These are phyloP conservation scores for Peribolospora baueri DNA, from an alignment of 768 basidiomycete species.

Conservation along the genomic window DNA sequence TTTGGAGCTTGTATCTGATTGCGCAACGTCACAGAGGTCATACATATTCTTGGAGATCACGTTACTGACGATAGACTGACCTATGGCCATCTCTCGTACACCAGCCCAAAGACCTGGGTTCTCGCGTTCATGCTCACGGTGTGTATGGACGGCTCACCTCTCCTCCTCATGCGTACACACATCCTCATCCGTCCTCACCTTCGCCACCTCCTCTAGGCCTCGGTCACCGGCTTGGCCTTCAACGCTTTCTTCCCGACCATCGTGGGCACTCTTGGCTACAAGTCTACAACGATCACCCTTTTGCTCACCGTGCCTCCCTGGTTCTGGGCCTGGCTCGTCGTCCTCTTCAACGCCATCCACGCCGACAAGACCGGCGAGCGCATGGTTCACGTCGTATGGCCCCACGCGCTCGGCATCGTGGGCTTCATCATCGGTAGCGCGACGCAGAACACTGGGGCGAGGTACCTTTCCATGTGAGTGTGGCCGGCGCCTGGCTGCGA, in stretches of 20 bases:
- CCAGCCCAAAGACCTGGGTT: too few relatives aligned
- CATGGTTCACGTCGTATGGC: constrained; percentile 36
- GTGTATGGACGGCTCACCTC: neutral
- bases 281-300: neutral
- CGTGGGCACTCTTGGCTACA: neutral
- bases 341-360: constrained; percentile 21
- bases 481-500: neutral
- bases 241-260: neutral
- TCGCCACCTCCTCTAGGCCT: neutral
- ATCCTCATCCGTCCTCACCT: neutral
- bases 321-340: neutral
- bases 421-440: constrained; percentile 43
- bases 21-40: too few relatives aligned
- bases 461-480: constrained; percentile 35
- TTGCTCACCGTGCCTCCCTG: neutral
- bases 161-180: neutral
- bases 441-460: constrained; percentile 36
- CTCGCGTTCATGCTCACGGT: too few relatives aligned
- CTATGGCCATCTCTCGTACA: too few relatives aligned
- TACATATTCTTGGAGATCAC: too few relatives aligned
- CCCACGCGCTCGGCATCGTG: constrained; percentile 35
- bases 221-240: neutral
- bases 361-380: constrained; percentile 49
- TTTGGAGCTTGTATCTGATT: too few relatives aligned
- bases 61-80: too few relatives aligned